Base-by-base conservation (phyloP, 192 early-diverging fungal species). In the Endogone sp. region DNA sequence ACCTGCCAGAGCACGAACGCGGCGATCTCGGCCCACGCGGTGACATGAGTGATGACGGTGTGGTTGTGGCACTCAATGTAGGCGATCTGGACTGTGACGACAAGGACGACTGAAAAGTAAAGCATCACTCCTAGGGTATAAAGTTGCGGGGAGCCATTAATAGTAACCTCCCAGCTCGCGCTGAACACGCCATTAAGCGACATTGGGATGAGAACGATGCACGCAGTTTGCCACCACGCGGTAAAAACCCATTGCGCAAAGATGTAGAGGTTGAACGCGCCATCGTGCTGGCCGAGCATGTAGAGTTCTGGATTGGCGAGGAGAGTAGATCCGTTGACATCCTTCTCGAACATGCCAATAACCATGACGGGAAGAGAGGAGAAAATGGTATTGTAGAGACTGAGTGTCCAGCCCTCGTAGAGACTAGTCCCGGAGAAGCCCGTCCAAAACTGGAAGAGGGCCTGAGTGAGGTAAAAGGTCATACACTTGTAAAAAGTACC, bases 401-500 rank as follows among this genome's bases (percentile, higher is more conserved):
- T 86, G 22, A 94, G 79, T 6, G 90, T 92, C 88, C 88, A 92
- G 64, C 81, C 80, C 78, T 93, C 91, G 66, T 88, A 90, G 64
- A 92, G 65, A 10, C 85, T 86, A 3, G 92, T 91, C 55, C 90
- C 91, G 27, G 88, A 85, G 71, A 84, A 92, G 25, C 91, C 93
- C 10, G 87, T 87, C 70, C 84, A 92, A 60, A 89, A 80, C 79
- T 92, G 91, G 80, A 88, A 93, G 4, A 91, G 72, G 6, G 85
- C 84, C 76, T 93, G 93, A 0, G 90, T 88, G 3, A 85, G 55
- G 63, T 92, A 93, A 66, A 92, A 93, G 8, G 85, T 84, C 75
- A 92, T 89, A 67, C 91, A 89, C 79, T 95, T 95, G 84, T 94
- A 94, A 73, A 95, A 92, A 22, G 92, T 93, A n/a, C 91, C 92